Conservation (phyloP, 148 eudicot genomes). For the Spergularia marina region DNA sequence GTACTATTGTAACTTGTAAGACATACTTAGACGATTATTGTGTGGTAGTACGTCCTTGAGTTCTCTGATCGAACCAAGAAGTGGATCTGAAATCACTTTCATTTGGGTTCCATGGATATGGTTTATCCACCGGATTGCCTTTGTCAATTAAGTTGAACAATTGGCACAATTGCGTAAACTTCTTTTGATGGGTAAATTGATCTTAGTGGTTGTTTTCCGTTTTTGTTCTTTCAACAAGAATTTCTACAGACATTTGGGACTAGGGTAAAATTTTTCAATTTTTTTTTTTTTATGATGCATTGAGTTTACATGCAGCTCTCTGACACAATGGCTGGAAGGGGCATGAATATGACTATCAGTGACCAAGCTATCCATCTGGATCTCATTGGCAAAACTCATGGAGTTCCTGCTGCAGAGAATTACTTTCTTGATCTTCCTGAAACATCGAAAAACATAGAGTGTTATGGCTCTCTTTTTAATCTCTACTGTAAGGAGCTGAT, state of each 20-base stretch:
- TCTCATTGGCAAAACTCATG: slow-evolving; percentile 72
- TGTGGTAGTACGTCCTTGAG: too few relatives aligned
- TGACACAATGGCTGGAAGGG: slow-evolving; percentile 71
- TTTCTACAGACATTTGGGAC: not conserved
- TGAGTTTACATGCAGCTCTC: slow-evolving; percentile 59
- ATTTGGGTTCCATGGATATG: too few relatives aligned
- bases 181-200: too few relatives aligned
- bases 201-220: not conserved
- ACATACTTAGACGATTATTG: too few relatives aligned
- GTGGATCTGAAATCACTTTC: too few relatives aligned
- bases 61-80: too few relatives aligned
- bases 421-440: slow-evolving; percentile 77
- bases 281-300: not conserved
- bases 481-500: slow-evolving; percentile 79
- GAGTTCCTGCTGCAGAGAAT: slow-evolving; percentile 72
- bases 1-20: too few relatives aligned
- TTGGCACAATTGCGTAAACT: too few relatives aligned
- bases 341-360: slow-evolving; percentile 80
- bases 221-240: not conserved
- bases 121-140: too few relatives aligned
- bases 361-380: slow-evolving; percentile 98
- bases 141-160: too few relatives aligned
- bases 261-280: not conserved
- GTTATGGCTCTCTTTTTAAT: slow-evolving; percentile 87
- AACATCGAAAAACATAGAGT: slow-evolving; percentile 57